Conservation (phyloP, 345 rosid species). For the Camelina hispida region DNA sequence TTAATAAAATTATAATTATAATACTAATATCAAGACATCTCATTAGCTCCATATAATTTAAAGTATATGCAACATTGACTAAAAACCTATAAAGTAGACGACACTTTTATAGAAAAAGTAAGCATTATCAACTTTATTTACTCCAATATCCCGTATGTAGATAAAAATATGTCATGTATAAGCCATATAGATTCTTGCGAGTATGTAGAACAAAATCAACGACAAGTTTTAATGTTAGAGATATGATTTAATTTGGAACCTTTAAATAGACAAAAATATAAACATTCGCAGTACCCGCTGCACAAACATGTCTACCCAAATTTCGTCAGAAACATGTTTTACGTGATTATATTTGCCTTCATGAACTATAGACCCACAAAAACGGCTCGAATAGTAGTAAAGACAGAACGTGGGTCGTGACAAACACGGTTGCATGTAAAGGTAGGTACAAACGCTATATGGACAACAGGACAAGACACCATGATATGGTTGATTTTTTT, state of each 20-base stretch:
- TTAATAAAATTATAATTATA: not conserved
- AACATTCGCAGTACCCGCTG: constrained; percentile 1
- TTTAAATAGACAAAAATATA: not conserved
- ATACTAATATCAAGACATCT: constrained; percentile 34
- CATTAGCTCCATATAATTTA: constrained; percentile 24
- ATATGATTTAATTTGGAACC: constrained; percentile 11
- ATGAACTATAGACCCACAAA: constrained; percentile 27
- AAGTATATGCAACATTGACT: constrained; percentile 31
- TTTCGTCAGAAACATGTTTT: constrained; percentile 38
- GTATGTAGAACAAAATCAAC: not conserved
- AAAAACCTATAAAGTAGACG: not conserved
- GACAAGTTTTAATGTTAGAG: not conserved
- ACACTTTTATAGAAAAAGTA: constrained; percentile 17
- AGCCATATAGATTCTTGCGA: not conserved
- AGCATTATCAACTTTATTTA: not conserved
- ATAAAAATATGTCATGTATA: not conserved
- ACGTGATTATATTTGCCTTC: constrained; percentile 28
- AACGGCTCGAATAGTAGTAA: constrained; percentile 18
- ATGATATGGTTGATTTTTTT: not conserved
- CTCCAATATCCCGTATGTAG: not conserved
- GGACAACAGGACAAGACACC: not conserved
- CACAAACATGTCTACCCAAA: constrained; percentile 18
- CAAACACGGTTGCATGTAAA: constrained; percentile 30
- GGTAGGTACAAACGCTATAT: constrained; percentile 18
- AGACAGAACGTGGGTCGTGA: constrained; percentile 33